Conservation (phyloP, 106 monocot genomes). For the Acorus calamus region DNA sequence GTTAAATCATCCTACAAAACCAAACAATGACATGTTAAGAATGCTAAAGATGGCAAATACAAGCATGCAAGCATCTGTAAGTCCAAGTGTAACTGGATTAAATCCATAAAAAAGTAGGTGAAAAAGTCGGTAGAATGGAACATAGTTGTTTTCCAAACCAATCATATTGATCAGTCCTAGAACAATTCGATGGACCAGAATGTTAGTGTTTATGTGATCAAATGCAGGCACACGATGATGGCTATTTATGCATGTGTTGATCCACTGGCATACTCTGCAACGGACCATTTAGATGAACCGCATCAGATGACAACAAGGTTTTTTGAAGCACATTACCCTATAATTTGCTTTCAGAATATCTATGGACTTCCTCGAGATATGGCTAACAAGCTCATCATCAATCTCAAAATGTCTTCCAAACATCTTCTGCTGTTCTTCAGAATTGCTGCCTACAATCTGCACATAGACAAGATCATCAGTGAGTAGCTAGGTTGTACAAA, state of each 20-base stretch:
- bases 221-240: too few species aligned
- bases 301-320: not conserved
- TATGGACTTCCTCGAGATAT: conserved; percentile 81
- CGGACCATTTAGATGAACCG: not conserved
- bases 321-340: conserved; percentile 36
- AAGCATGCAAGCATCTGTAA: not conserved
- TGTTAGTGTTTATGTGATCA: too few species aligned
- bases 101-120: not conserved
- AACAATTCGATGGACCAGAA: too few species aligned
- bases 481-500: not conserved
- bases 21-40: not conserved
- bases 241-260: too few species aligned
- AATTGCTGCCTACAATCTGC: conserved; percentile 54
- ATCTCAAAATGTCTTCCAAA: conserved; percentile 84
- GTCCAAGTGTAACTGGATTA: not conserved
- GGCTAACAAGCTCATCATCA: conserved; percentile 92
- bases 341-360: conserved; percentile 80
- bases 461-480: not conserved
- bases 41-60: not conserved
- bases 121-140: too few species aligned
- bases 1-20: conserved; percentile 61
- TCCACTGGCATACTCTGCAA: too few species aligned
- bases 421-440: conserved; percentile 80
- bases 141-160: too few species aligned
- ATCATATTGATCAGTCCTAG: too few species aligned